phyloP scores from a whole-genome alignment of 176 grass and related monocot species.

The Carex littledalei region DNA sequence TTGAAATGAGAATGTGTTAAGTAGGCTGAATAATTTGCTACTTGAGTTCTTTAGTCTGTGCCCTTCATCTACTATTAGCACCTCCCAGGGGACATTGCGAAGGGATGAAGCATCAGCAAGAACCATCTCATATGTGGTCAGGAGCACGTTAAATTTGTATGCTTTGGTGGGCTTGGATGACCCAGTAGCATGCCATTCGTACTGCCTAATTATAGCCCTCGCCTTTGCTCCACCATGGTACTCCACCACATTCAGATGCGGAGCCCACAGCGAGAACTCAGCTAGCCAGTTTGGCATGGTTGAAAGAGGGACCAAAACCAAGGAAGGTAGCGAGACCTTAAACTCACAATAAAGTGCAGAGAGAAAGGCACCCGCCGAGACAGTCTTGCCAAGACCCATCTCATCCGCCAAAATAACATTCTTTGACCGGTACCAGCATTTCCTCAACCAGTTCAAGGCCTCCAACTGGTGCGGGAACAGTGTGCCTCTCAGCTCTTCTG shows the following conservation, averaged over 20 bases:
- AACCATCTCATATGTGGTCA: slow-evolving; percentile 98
- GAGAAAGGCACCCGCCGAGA: slow-evolving; percentile 90
- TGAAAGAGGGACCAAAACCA: slow-evolving; percentile 94
- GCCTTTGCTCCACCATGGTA: slow-evolving; percentile 95
- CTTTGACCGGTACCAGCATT: slow-evolving; percentile 88
- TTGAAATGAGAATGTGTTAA: slow-evolving; percentile 87
- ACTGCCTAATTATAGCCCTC: slow-evolving; percentile 87
- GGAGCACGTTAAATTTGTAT: slow-evolving; percentile 87
- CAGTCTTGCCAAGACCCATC: slow-evolving; percentile 98
- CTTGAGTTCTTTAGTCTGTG: slow-evolving; percentile 93
- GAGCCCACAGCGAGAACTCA: slow-evolving; percentile 89
- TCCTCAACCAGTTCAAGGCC: slow-evolving; percentile 98
- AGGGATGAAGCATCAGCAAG: slow-evolving; percentile 87
- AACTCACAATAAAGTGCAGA: slow-evolving; percentile 88
- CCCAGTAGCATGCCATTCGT: slow-evolving; percentile 84
- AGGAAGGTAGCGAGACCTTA: slow-evolving; percentile 66
- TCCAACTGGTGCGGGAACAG: slow-evolving; percentile 97
- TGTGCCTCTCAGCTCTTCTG: slow-evolving; percentile 76
- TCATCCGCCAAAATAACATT: slow-evolving; percentile 99
- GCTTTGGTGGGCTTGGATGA: slow-evolving; percentile 43
- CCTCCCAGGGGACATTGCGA: slow-evolving; percentile 89
- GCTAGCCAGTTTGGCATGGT: slow-evolving; percentile 99
- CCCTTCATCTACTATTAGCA: slow-evolving; percentile 98
- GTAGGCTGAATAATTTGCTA: slow-evolving; percentile 89
- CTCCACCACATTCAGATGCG: slow-evolving; percentile 97